Percentiles rank a stretch among this genome's conserved stretches.
phyloP scores from a whole-genome alignment of 352 stramenopile genomes.

The Phytophthora sojae region DNA sequence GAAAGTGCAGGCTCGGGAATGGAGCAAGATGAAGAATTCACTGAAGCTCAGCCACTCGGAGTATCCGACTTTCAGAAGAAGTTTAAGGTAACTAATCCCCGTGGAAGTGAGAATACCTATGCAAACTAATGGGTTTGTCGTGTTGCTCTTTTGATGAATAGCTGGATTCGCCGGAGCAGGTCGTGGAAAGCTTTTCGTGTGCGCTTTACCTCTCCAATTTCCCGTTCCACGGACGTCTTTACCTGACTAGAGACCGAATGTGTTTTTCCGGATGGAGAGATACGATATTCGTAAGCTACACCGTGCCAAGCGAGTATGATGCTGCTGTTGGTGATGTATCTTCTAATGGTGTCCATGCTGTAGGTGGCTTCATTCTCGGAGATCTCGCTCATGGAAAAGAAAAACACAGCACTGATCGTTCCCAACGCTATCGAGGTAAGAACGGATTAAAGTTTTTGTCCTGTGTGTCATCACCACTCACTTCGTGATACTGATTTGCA shows the following conservation, averaged over 20 bases:
- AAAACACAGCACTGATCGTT: slow-evolving; percentile 87
- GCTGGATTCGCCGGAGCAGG: slow-evolving; percentile 74
- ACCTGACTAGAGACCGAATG: slow-evolving; percentile 76
- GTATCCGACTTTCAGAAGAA: slow-evolving; percentile 85
- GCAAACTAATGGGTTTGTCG: slow-evolving; percentile 1
- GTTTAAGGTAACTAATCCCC: slow-evolving; percentile 61
- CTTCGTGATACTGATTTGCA: slow-evolving; percentile 23
- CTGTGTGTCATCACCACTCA: background rate
- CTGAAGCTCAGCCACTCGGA: slow-evolving; percentile 54
- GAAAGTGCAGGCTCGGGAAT: slow-evolving; percentile 19
- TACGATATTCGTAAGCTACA: slow-evolving; percentile 70
- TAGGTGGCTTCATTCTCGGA: slow-evolving; percentile 82
- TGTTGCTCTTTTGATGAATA: slow-evolving; percentile 23
- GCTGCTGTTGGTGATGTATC: too few relatives aligned
- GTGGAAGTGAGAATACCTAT: too few relatives aligned
- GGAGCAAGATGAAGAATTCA: slow-evolving; percentile 49
- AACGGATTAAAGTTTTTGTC: background rate
- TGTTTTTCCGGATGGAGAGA: slow-evolving; percentile 88
- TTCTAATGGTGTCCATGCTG: background rate
- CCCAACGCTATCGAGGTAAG: slow-evolving; percentile 87
- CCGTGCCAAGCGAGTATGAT: too few relatives aligned
- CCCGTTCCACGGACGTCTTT: slow-evolving; percentile 81
- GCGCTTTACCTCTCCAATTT: slow-evolving; percentile 85
- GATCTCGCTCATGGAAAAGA: slow-evolving; percentile 81
- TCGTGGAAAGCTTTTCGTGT: slow-evolving; percentile 88